Conservation (phyloP, 2,329 filamentous ascomycete species). For the Allantophomopsis cytisporea region DNA sequence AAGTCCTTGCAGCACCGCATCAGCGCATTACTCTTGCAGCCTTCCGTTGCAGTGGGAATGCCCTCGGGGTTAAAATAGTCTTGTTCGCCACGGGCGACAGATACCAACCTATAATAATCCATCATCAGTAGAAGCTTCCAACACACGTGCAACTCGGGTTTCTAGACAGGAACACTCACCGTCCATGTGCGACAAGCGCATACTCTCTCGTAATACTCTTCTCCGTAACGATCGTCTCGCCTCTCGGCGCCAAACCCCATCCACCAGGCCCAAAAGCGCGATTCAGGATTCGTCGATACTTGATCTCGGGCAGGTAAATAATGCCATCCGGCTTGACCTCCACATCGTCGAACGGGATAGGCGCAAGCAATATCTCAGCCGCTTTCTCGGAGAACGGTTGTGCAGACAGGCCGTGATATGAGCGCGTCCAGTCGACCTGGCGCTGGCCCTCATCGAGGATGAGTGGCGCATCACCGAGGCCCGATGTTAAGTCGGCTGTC, state of each 20-base stretch:
- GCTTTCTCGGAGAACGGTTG: constrained; percentile 52
- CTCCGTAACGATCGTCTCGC: constrained; percentile 49
- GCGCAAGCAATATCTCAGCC: constrained; percentile 44
- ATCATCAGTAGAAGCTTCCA: constrained; percentile 1
- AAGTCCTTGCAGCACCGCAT: constrained; percentile 98
- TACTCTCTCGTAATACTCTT: constrained; percentile 74
- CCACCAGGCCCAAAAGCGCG: constrained; percentile 85
- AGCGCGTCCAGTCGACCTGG: constrained; percentile 61
- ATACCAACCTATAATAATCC: constrained; percentile 56
- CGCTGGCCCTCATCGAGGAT: constrained; percentile 30
- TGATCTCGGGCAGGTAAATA: constrained; percentile 93
- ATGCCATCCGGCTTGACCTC: constrained; percentile 98
- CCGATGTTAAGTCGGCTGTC: constrained; percentile 25
- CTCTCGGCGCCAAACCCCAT: constrained; percentile 84
- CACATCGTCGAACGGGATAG: constrained; percentile 60
- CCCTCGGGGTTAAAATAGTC: constrained; percentile 82
- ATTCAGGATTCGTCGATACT: constrained; percentile 87
- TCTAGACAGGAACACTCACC: constrained; percentile 38
- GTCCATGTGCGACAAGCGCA: constrained; percentile 73
- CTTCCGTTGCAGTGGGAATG: constrained; percentile 88
- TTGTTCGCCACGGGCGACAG: constrained; percentile 87
- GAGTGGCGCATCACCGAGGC: constrained; percentile 34
- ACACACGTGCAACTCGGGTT: too few species aligned
- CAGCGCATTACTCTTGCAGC: constrained; percentile 93
- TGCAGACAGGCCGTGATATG: constrained; percentile 54